Base-by-base conservation (phyloP, 345 rosid species). In the Rhodamnia argentea region DNA sequence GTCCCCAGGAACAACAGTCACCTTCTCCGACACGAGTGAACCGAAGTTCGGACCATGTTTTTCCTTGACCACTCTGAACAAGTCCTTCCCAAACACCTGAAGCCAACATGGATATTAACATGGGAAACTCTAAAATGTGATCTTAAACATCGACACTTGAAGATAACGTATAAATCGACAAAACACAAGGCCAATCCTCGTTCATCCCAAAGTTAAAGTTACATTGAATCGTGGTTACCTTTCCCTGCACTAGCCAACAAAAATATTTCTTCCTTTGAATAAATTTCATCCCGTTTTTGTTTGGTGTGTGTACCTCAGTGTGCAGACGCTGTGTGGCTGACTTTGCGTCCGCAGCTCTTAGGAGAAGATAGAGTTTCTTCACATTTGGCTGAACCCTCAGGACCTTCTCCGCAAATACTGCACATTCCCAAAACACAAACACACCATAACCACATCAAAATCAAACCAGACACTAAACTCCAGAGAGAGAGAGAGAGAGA, bases 51-150 rank as follows among this genome's bases (percentile, higher is more conserved):
- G 87, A 22, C 93, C 94, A 12, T 81, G 74, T 78, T 89, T 83
- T 83, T 91, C 92, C 86, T 91, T 91, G 12, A 93, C 84, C 57
- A 92, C 90, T 85, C 87, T 90, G 87, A 94, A 94, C 37, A 94
- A 64, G 70, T 93, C 95, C 89, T 93, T 93, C 75, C 86, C 92
- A 3, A 93, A 83, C 37, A 94, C 87, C 95, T 94, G 4, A 27
- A 54, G 15, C 22, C 42, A 81, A 32, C 13, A 24, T 4, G 13
- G 24, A 70, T 52, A 29, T 52, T 37, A 76, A 44, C 16, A 74
- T 14, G 26, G 52, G 16, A 22, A 83, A 50, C 51, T 32, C 22
- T 13, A 1, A 37, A 23, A 84, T 53, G 84, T 13, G 18, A 7
- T 10, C 23, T 32, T 20, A 59, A 23, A 27, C 23, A n/a, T 85